phyloP scores from a whole-genome alignment of 352 stramenopile genomes.

The Pythium phragmitis region DNA sequence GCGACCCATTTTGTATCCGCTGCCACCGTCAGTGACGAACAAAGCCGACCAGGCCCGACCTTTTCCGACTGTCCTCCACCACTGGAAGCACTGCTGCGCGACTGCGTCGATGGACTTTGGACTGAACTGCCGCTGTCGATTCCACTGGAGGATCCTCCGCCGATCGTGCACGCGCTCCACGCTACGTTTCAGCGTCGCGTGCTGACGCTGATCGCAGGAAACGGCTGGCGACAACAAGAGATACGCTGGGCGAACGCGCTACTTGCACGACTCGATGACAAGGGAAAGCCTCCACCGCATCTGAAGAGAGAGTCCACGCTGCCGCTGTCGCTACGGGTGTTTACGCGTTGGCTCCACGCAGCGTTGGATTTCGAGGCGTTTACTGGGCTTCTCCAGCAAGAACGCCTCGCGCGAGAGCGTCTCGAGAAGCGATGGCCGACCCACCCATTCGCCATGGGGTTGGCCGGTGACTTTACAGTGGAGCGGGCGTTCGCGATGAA shows the following conservation, averaged over 20 bases:
- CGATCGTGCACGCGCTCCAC: constrained; percentile 21
- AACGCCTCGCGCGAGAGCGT: constrained; percentile 10
- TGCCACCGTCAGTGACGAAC: not conserved
- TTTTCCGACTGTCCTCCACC: not conserved
- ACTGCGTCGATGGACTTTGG: constrained; percentile 19
- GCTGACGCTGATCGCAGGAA: constrained; percentile 28
- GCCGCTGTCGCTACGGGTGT: constrained; percentile 4
- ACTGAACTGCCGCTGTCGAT: constrained; percentile 24
- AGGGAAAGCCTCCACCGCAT: not conserved
- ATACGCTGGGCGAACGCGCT: constrained; percentile 30
- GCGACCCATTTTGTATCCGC: constrained; percentile 7
- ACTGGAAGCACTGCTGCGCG: constrained; percentile 4
- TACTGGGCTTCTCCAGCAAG: constrained; percentile 16
- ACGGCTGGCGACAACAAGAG: constrained; percentile 34
- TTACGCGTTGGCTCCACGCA: constrained; percentile 18
- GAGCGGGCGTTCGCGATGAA: not conserved
- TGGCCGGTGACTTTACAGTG: not conserved
- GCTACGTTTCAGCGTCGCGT: constrained; percentile 20
- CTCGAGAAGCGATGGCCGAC: constrained; percentile 15
- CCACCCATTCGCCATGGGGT: not conserved
- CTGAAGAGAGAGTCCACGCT: not conserved
- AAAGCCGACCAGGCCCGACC: not conserved
- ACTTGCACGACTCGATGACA: not conserved
- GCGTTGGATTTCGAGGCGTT: constrained; percentile 19
- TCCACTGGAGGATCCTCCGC: constrained; percentile 11